Evolutionary conservation across 768 basidiomycete genomes (phyloP).

Genomic region (Leccinellum albellum): DNA sequence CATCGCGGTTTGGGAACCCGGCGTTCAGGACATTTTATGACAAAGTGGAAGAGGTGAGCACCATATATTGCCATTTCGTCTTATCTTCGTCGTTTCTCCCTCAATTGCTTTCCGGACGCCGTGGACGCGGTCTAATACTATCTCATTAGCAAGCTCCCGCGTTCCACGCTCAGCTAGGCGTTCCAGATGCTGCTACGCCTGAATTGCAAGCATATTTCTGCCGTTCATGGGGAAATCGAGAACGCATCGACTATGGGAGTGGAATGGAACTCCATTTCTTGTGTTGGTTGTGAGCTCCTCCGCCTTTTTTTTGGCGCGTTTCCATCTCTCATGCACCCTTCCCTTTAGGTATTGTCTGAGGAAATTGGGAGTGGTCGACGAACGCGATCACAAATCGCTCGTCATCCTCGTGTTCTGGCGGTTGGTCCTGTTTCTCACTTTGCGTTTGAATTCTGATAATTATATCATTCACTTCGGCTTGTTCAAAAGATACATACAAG

Average conservation of each 20-base stretch:
- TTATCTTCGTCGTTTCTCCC: constrained; percentile 14
- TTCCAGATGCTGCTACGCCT: constrained; percentile 53
- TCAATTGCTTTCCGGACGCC: not conserved
- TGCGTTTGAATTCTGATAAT: not conserved
- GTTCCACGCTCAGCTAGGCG: constrained; percentile 59
- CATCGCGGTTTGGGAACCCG: constrained; percentile 95
- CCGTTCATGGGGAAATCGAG: constrained; percentile 88
- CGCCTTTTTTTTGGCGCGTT: not conserved
- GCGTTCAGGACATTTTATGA: constrained; percentile 94
- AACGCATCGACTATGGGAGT: constrained; percentile 97
- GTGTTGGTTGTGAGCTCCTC: constrained; percentile 81
- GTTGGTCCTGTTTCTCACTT: constrained; percentile 33
- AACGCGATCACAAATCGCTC: constrained; percentile 67
- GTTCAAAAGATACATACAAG: constrained; percentile 56
- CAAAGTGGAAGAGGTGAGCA: constrained; percentile 63
- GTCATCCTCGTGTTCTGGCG: constrained; percentile 89
- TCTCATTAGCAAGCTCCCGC: constrained; percentile 46
- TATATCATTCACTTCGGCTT: not conserved
- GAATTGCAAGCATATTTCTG: constrained; percentile 81
- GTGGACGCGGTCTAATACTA: not conserved
- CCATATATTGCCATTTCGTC: not conserved
- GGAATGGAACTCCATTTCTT: constrained; percentile 99
- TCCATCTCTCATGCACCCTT: not conserved
- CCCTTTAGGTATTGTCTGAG: constrained; percentile 70
- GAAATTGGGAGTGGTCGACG: constrained; percentile 58